Evolutionary conservation across 257 asterid species (phyloP), one percentile per base, ranked within the genome.

Genomic region (Oldenlandia corymbosa): DNA sequence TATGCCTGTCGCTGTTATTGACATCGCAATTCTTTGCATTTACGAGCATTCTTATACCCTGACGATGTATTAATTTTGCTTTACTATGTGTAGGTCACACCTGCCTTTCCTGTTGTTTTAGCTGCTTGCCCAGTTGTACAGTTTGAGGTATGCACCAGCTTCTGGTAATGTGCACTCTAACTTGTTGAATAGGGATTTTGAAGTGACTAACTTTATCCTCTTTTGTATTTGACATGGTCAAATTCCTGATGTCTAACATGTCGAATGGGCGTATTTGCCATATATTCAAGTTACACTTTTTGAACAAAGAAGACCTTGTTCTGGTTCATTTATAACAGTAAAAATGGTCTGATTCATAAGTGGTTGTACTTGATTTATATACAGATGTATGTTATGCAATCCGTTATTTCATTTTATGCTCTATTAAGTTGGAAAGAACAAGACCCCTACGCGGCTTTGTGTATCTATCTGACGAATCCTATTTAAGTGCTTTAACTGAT

Each of bases 101-200:
- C 99, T 57, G 71, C 96, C 23, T 84, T 85, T 69, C 97, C 97
- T 26, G 72, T 90, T 71, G 41, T 78, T 65, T 67, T 90, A 69
- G 95, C 94, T 58, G 82, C 87, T 45, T 74, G 83, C 64, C 99
- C 97, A 1, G 47, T 86, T 68, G 67, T 93, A 68, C 96, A 90
- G 76, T 90, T 90, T 81, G 92, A 93, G 96, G 97, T 92, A 73
- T 57, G 83, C 60, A 67, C 60, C 49, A 26, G 48, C 64, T 47
- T 17, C 72, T 48, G 17, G 69, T 51, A 41, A 20, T 59, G 13
- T 49, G 23, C 18, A 9, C 43, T 9, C 36, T 6, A 28, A 26
- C 34, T 48, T 31, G 53, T 46, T 50, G 47, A 4, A 28, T 46
- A 55, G 1, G 60, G 12, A 14, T 45, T 2, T 34, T 57, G 17